These are phyloP conservation scores for Zygotorulaspora danielsina DNA, from an alignment of 805 yeast genomes.

Conservation along the genomic window DNA sequence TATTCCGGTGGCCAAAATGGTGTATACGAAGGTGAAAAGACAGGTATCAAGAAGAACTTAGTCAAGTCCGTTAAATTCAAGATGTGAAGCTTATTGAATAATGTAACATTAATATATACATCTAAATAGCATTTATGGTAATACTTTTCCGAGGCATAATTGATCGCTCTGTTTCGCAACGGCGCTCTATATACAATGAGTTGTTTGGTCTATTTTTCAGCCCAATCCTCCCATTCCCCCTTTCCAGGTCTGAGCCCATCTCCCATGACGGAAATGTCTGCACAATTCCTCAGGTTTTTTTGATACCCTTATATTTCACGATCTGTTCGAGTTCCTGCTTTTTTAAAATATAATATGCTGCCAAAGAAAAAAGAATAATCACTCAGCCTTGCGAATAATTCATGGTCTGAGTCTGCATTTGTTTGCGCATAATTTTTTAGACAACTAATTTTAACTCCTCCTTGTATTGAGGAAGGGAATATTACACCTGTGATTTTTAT, in stretches of 20 bases:
- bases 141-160: no score
- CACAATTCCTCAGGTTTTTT: no score
- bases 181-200: no score
- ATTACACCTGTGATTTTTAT: slow-evolving; percentile 25
- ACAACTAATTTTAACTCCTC: slow-evolving; percentile 37
- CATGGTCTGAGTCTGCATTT: slow-evolving; percentile 35
- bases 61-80: slow-evolving; percentile 78
- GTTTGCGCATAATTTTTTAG: slow-evolving; percentile 42
- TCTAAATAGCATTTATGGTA: slow-evolving; percentile 1
- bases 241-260: no score
- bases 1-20: slow-evolving; percentile 64
- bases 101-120: not conserved
- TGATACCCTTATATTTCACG: no score
- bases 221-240: no score
- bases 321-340: slow-evolving; percentile 20
- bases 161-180: no score
- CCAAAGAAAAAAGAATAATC: slow-evolving; percentile 21
- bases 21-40: slow-evolving; percentile 88
- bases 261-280: no score
- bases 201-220: no score
- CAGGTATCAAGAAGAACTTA: slow-evolving; percentile 94
- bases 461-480: slow-evolving; percentile 34
- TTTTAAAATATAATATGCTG: no score
- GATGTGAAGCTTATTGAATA: slow-evolving; percentile 18
- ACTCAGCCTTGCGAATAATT: slow-evolving; percentile 36